Conservation (phyloP, 129 eudicot genomes). For the Calendula officinalis region DNA sequence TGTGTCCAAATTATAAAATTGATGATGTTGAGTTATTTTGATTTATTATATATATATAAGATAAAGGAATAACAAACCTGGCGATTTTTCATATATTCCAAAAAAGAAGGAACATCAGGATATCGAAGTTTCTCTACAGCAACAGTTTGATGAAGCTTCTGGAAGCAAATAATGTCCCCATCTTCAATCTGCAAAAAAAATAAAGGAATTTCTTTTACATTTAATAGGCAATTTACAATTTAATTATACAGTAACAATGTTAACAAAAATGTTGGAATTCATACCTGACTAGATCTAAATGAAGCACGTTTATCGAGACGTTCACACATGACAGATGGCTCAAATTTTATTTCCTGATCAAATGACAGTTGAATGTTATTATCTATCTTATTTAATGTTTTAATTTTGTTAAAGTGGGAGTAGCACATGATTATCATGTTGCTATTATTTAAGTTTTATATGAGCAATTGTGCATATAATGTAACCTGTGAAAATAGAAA, state of each 20-base stretch:
- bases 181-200: conserved; percentile 63
- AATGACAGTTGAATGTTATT: not conserved
- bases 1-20: too few species aligned
- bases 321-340: conserved; percentile 95
- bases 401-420: too few species aligned
- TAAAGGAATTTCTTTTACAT: not conserved
- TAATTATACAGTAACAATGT: conserved; percentile 2
- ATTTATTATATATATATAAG: not conserved
- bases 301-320: conserved; percentile 61
- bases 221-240: not conserved
- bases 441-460: too few species aligned
- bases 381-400: too few species aligned
- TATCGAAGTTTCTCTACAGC: conserved; percentile 44
- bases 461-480: too few species aligned
- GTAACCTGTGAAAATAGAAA: too few species aligned
- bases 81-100: conserved; percentile 81
- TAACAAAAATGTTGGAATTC: not conserved
- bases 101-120: conserved; percentile 80
- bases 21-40: not conserved
- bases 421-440: too few species aligned
- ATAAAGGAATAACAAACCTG: conserved; percentile 42
- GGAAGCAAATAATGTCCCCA: conserved; percentile 95
- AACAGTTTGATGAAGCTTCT: conserved; percentile 56
- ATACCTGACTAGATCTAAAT: conserved; percentile 80
- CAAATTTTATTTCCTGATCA: conserved; percentile 83